Conservation (phyloP, 2,329 filamentous ascomycete species). For the Aspergillus versicolor region DNA sequence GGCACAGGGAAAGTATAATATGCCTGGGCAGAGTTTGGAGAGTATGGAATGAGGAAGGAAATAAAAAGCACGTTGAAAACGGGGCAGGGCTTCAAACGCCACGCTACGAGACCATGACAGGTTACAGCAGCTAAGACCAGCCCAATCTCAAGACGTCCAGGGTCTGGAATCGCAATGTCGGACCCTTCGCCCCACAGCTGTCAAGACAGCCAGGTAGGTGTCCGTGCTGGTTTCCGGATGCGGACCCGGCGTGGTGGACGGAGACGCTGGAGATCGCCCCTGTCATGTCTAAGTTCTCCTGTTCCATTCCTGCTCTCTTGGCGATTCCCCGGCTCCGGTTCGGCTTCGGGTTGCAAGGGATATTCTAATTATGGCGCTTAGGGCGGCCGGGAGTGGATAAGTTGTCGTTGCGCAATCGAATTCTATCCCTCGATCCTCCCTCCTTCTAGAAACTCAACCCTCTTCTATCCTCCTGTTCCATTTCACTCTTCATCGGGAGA, state of each 20-base stretch:
- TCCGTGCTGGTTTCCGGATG: too few relatives aligned
- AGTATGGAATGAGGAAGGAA: neutral
- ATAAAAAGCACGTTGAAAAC: neutral
- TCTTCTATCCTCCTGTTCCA: neutral
- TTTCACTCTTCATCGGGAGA: neutral
- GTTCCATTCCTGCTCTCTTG: neutral
- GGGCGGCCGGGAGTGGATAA: neutral
- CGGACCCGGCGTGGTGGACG: neutral
- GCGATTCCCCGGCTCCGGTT: neutral
- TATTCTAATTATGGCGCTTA: neutral
- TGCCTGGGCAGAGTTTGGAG: neutral
- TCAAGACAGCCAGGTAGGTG: too few relatives aligned
- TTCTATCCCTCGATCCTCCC: neutral
- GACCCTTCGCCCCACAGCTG: too few relatives aligned
- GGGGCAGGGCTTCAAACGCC: neutral
- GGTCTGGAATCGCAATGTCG: neutral
- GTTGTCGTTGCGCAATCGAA: neutral
- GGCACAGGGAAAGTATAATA: neutral
- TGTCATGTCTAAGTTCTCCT: too few relatives aligned
- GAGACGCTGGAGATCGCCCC: neutral
- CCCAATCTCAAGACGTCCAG: neutral
- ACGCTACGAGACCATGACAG: neutral
- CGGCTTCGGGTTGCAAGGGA: neutral
- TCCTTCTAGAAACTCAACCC: neutral
- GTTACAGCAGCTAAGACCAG: too few relatives aligned